Evolutionary conservation across 1,284 basidiomycete species (phyloP), one percentile per base, ranked within the genome.

Genomic region (Vanrija pseudolonga): DNA sequence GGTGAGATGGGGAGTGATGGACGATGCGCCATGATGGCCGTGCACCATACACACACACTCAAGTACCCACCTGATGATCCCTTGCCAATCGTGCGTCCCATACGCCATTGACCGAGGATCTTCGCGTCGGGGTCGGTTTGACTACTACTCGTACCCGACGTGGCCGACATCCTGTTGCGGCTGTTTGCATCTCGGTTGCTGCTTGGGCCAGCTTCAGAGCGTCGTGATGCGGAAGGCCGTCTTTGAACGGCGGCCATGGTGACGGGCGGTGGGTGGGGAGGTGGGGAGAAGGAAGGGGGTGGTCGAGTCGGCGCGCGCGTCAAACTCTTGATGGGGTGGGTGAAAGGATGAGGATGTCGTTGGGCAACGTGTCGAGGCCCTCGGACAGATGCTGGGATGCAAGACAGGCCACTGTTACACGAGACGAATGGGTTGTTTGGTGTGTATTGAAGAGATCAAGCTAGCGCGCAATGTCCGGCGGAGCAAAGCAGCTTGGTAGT

Each of bases 81-180:
- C 68, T 88, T 87, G 15, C 94, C 94, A 67, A 97, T 88, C 8
- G 88, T 89, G 70, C 89, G 85, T 42, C 93, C 93, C 43, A 97
- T 83, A 76, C 89, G 89, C 94, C 94, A 98, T 47, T 87, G 80
- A 6, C 94, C 94, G 59, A 97, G 90, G 50, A 64, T 68, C 57
- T 78, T 74, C 5, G 78, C 79, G 55, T 78, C 68, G 53, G 73
- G 68, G 47, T 60, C 61, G 42, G 58, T 48, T 18, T 46, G 51
- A 22, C 45, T 53, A 46, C 48, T 56, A 46, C 59, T 47, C 23
- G 45, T 46, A 11, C 57, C 57, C 8, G 57, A 60, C 11, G 26
- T 53, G 26, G 56, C 50, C 23, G 57, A 60, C 22, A 56, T 56
- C 40, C 58, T 52, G 40, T 52, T 56, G 39, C 43, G 26, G n/a